Percentiles rank a stretch among this genome's conserved stretches.
phyloP scores from a whole-genome alignment of 1,139 yeast species.

The Sugiyamaella novakii region DNA sequence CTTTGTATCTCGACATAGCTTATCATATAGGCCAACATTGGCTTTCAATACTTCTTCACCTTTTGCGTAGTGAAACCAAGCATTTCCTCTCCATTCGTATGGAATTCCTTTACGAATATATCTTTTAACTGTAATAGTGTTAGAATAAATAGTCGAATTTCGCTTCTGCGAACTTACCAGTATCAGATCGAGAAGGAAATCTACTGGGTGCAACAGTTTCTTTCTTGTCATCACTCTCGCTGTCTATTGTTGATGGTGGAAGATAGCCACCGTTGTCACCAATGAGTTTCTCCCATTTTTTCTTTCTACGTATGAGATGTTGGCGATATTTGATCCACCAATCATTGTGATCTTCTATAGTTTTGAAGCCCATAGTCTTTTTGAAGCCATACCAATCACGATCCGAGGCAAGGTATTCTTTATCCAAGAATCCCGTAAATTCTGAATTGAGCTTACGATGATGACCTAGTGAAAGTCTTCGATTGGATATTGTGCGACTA shows the following conservation, averaged over 20 bases:
- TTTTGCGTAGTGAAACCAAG: conserved; percentile 97
- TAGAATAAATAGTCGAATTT: too few relatives aligned
- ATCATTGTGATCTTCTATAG: conserved; percentile 60
- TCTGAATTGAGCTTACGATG: not conserved
- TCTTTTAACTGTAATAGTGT: conserved; percentile 68
- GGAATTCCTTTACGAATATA: conserved; percentile 91
- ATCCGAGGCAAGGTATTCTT: conserved; percentile 15
- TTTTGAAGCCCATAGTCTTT: conserved; percentile 57
- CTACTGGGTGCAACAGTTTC: conserved; percentile 43
- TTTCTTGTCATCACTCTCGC: conserved; percentile 24
- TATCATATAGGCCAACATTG: conserved; percentile 72
- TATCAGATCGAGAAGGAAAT: conserved; percentile 84
- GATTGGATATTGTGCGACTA: too few relatives aligned
- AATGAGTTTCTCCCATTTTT: conserved; percentile 73
- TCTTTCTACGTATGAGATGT: conserved; percentile 62
- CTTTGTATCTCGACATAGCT: conserved; percentile 58
- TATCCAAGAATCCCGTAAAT: conserved; percentile 1
- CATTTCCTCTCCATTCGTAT: conserved; percentile 94
- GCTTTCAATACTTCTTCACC: conserved; percentile 75
- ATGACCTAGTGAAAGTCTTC: not conserved
- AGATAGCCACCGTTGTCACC: conserved; percentile 64
- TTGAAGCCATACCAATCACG: conserved; percentile 86
- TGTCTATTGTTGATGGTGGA: not conserved
- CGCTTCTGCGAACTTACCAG: conserved; percentile 37
- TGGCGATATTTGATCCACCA: conserved; percentile 77